Evolutionary conservation across 768 basidiomycete genomes (phyloP), one percentile per base, ranked within the genome.

Genomic region (Cystobasidium ongulense): DNA sequence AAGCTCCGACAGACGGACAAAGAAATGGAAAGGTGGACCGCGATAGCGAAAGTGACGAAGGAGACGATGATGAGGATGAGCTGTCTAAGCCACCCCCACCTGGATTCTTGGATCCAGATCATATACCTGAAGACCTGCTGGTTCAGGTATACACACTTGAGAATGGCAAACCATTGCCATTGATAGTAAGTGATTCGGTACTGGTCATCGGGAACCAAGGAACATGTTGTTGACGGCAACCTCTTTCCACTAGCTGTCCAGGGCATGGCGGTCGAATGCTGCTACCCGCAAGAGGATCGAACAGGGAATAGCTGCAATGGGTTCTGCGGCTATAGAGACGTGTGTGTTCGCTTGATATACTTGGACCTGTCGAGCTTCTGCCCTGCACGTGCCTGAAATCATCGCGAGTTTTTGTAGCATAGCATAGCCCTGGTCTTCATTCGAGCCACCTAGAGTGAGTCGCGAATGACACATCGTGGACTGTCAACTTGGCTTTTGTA

Each of bases 291-390:
- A 35, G 38, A 68, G 23, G 52, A 27, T 72, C 2, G 8, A 52
- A 23, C n/a, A 72, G 65, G 53, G 50, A 5, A 31, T 72, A 1
- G 70, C 70, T 21, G 70, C 70, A 2, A 57, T 72, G 70, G 70
- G 70, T 21, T 35, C 52, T 4, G 54, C 41, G 5, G 70, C 57
- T 57, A 21, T n/a, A 23, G 54, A 59, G 5, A 72, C 63, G 11
- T 64, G 63, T 46, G 31, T 64, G 63, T 64, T 64, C 27, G 63
- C 41, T 31, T 61, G 36, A 46, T 63, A 11, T n/a, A 11, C n/a
- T n/a, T 54, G 52, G n/a, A n/a, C n/a, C n/a, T 29, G 21, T n/a
- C 52, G n/a, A n/a, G 43, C n/a, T 46, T 46, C 13, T 46, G 43
- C 43, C 13, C 13, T n/a, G 46, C 46, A 50, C 46, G 46, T 7